phyloP scores from a whole-genome alignment of 2,329 filamentous ascomycete species.

The Pseudogymnoascus sp. region DNA sequence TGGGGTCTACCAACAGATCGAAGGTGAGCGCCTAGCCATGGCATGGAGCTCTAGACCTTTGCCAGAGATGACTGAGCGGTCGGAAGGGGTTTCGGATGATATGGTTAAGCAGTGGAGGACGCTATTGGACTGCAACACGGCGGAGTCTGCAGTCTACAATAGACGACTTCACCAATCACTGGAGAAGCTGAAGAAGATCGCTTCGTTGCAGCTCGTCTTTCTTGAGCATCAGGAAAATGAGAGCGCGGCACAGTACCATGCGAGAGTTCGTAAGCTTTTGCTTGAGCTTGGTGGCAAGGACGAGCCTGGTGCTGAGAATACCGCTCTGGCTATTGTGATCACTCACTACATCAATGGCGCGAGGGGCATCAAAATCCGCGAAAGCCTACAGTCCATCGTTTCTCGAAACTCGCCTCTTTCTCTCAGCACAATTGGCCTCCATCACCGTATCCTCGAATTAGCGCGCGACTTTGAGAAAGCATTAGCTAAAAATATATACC shows the following conservation, averaged over 20 bases:
- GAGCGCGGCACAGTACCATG: slow-evolving; percentile 42
- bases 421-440: slow-evolving; percentile 12
- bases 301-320: slow-evolving; percentile 11
- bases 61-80: slow-evolving; percentile 30
- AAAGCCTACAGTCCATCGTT: slow-evolving; percentile 33
- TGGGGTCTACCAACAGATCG: slow-evolving; percentile 47
- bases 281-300: slow-evolving; percentile 28
- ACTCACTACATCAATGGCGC: slow-evolving; percentile 49
- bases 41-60: slow-evolving; percentile 36
- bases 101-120: slow-evolving; percentile 40
- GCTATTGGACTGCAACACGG: slow-evolving; percentile 18
- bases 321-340: slow-evolving; percentile 28
- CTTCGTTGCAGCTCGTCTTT: slow-evolving; percentile 45
- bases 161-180: slow-evolving; percentile 44
- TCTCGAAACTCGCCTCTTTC: slow-evolving; percentile 24
- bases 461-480: slow-evolving; percentile 49
- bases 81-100: slow-evolving; percentile 32
- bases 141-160: slow-evolving; percentile 43
- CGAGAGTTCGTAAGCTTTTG: slow-evolving; percentile 37
- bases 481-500: slow-evolving; percentile 42
- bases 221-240: slow-evolving; percentile 50
- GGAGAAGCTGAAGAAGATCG: slow-evolving; percentile 44
- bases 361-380: slow-evolving; percentile 38
- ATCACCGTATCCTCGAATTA: slow-evolving; percentile 50
- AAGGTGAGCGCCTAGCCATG: slow-evolving; percentile 49